Base-by-base conservation (phyloP, 805 yeast species). In the Wickerhamiella occidentalis region DNA sequence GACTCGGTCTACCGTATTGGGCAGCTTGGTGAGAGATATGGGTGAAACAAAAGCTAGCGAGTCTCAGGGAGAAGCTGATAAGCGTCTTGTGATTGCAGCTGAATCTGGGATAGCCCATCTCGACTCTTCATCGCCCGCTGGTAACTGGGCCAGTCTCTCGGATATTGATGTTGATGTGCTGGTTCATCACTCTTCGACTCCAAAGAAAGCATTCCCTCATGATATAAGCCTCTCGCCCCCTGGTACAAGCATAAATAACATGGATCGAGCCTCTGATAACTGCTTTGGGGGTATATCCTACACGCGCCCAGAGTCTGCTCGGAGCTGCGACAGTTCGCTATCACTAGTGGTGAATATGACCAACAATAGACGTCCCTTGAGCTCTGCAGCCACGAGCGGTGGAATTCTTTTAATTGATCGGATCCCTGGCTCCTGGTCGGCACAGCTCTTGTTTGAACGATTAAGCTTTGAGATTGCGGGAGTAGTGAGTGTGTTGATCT, bases 381-480 rank as follows among this genome's bases (percentile, higher is more conserved):
- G 38, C n/a, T 19, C 38, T 12, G 21, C 9, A 33, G 15, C 19
- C 4, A 13, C 38, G 15, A 6, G 25, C 12, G 47, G 47, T 15
- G 25, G 38, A 21, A 45, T 23, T 9, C 9, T 45, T 17, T 22
- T 45, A 4, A 37, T 35, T 13, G 47, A 45, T 23, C n/a, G 28
- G 15, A 35, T 45, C 11, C 47, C 47, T 13, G n/a, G 23, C 8
- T 13, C 5, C 11, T 45, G 47, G 47, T 9, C 35, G 9, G 38
- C 47, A n/a, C 40, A 33, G 9, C 15, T 35, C 5, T 11, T 45
- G 29, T 45, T 30, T 23, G 6, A 22, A 3, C 5, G 17, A 11
- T 15, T 35, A 9, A 15, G 21, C n/a, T 17, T 9, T 15, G 38
- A 33, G 19, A 17, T 30, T n/a, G 40, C 22, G 2, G 40, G 41